Percentiles rank a stretch among this genome's conserved stretches.
These are phyloP conservation scores for Tolypocladium paradoxum DNA, from an alignment of 2,329 filamentous ascomycete species.

Conservation along the genomic window DNA sequence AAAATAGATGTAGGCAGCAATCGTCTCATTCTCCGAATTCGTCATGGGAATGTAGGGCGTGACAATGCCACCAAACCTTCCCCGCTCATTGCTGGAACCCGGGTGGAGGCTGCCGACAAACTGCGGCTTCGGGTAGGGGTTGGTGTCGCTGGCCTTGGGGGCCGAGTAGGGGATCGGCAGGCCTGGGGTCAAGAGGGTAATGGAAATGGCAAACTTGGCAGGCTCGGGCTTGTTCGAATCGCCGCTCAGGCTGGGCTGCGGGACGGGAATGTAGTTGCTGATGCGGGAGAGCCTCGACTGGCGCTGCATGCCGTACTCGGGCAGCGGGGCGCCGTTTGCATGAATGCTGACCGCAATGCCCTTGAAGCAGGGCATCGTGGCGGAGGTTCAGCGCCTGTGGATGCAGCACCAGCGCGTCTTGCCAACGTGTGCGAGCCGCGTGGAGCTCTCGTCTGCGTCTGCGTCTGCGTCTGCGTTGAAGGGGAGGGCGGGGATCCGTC, in stretches of 20 bases:
- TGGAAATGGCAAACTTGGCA: conserved; percentile 95
- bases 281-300: conserved; percentile 86
- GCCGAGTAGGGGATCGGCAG: conserved; percentile 88
- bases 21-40: conserved; percentile 87
- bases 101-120: conserved; percentile 60
- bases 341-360: conserved; percentile 98
- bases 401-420: neutral
- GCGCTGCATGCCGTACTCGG: conserved; percentile 91
- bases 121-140: conserved; percentile 73
- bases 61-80: conserved; percentile 45
- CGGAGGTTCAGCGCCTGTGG: conserved; percentile 5
- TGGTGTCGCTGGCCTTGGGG: conserved; percentile 64
- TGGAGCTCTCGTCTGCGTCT: neutral
- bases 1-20: conserved; percentile 98
- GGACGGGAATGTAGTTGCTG: conserved; percentile 94
- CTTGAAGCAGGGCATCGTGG: conserved; percentile 88
- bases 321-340: conserved; percentile 64
- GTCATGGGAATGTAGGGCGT: conserved; percentile 88
- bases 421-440: neutral
- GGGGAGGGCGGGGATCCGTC: neutral
- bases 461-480: neutral
- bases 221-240: conserved; percentile 72
- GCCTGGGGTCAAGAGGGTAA: conserved; percentile 82
- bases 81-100: conserved; percentile 35
- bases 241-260: conserved; percentile 60